phyloP scores from a whole-genome alignment of 1,139 yeast genomes.

The Geotrichum klebahnii region DNA sequence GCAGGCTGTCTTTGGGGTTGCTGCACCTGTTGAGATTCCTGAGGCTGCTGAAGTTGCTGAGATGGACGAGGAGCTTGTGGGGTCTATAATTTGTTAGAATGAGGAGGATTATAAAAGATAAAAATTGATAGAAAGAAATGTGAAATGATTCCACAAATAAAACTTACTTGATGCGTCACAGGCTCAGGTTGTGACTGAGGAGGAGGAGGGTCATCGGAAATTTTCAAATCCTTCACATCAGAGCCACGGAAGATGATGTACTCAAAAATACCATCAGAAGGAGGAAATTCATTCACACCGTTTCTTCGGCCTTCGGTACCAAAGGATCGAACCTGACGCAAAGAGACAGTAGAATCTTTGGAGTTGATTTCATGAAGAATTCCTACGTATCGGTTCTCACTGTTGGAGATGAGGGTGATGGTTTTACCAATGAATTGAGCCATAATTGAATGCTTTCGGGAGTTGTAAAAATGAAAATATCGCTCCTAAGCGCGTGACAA shows the following conservation, averaged over 20 bases:
- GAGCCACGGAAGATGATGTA: constrained; percentile 85
- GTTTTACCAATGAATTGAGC: constrained; percentile 90
- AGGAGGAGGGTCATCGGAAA: constrained; percentile 59
- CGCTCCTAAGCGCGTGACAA: neutral
- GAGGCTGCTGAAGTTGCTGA: constrained; percentile 10
- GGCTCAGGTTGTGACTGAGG: constrained; percentile 34
- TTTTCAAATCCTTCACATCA: constrained; percentile 85
- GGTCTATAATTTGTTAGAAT: neutral
- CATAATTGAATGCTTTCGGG: constrained; percentile 76
- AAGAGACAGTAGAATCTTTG: constrained; percentile 84
- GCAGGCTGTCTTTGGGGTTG: constrained; percentile 14
- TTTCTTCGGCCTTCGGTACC: constrained; percentile 92
- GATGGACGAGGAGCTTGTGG: neutral
- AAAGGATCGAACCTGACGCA: constrained; percentile 73
- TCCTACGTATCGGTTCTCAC: constrained; percentile 88
- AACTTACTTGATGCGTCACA: constrained; percentile 37
- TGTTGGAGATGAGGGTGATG: constrained; percentile 80
- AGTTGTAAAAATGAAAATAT: neutral
- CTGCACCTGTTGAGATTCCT: constrained; percentile 6
- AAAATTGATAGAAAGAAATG: too few relatives aligned
- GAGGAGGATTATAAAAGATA: neutral
- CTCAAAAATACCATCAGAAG: constrained; percentile 69
- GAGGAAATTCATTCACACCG: constrained; percentile 67
- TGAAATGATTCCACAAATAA: too few relatives aligned
- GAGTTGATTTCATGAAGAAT: constrained; percentile 81